Evolutionary conservation across 2,329 filamentous ascomycete species (phyloP).

Genomic region (Arthrinium phaeospermum): DNA sequence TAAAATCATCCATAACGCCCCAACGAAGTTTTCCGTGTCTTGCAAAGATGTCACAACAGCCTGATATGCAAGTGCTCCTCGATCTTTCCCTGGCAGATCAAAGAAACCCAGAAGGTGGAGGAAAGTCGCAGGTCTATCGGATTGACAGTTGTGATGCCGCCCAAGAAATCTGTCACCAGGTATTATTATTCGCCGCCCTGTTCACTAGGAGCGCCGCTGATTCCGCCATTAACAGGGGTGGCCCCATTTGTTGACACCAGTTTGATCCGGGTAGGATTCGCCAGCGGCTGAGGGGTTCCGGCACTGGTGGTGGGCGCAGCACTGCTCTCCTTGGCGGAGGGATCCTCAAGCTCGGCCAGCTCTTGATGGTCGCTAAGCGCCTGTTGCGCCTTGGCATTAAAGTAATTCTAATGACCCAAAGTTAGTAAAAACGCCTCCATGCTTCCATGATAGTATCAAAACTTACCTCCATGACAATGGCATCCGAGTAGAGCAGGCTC

Average conservation of each 20-base stretch:
- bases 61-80: slow-evolving; percentile 18
- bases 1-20: slow-evolving; percentile 19
- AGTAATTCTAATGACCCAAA: slow-evolving; percentile 55
- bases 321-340: slow-evolving; percentile 47
- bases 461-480: slow-evolving; percentile 88
- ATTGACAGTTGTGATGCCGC: slow-evolving; percentile 3
- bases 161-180: neutral
- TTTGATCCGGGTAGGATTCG: slow-evolving; percentile 70
- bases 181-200: slow-evolving; percentile 33
- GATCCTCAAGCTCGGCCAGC: slow-evolving; percentile 60
- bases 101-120: slow-evolving; percentile 13
- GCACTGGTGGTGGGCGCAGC: slow-evolving; percentile 61
- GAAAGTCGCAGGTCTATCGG: slow-evolving; percentile 17
- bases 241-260: slow-evolving; percentile 48
- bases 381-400: slow-evolving; percentile 58
- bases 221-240: slow-evolving; percentile 32
- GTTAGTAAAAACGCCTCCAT: slow-evolving; percentile 40
- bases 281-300: slow-evolving; percentile 68
- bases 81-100: slow-evolving; percentile 7
- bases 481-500: slow-evolving; percentile 90
- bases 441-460: neutral
- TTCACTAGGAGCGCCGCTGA: slow-evolving; percentile 34
- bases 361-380: slow-evolving; percentile 60
- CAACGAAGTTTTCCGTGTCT: slow-evolving; percentile 15
- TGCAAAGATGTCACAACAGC: slow-evolving; percentile 19